Conservation (phyloP, 345 rosid genomes). For the Citrus hindsii region DNA sequence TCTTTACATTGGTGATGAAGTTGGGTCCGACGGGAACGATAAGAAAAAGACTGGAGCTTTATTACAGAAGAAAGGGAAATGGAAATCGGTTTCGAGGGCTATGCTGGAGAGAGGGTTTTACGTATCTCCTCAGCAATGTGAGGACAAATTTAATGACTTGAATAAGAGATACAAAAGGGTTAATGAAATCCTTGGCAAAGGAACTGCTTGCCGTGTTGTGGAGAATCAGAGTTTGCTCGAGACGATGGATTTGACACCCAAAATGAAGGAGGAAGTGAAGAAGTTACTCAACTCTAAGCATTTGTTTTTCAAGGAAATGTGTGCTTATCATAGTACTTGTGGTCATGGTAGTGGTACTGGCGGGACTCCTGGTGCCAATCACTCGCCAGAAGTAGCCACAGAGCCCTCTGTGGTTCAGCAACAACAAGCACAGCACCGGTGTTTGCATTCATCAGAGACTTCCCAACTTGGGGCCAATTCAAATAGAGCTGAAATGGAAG, state of each 20-base stretch:
- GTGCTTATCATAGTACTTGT: slow-evolving; percentile 92
- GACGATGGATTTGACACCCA: slow-evolving; percentile 66
- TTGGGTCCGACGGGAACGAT: slow-evolving; percentile 54
- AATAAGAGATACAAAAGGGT: slow-evolving; percentile 98
- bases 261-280: slow-evolving; percentile 81
- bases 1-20: slow-evolving; percentile 88
- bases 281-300: slow-evolving; percentile 89
- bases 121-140: slow-evolving; percentile 99
- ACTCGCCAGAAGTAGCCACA: slow-evolving; percentile 33
- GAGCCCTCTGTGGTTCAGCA: slow-evolving; percentile 35
- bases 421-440: slow-evolving; percentile 35
- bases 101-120: slow-evolving; percentile 95
- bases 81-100: slow-evolving; percentile 94
- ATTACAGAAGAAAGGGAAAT: slow-evolving; percentile 94
- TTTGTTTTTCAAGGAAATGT: slow-evolving; percentile 92
- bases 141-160: slow-evolving; percentile 93
- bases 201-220: slow-evolving; percentile 87
- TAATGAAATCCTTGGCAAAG: slow-evolving; percentile 87
- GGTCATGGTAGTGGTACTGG: slow-evolving; percentile 42
- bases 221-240: slow-evolving; percentile 87
- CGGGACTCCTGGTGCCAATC: slow-evolving; percentile 28
- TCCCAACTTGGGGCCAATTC: slow-evolving; percentile 19
- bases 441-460: slow-evolving; percentile 52
- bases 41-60: slow-evolving; percentile 57
- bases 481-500: slow-evolving; percentile 30